A percentile compares a stretch with the other conserved stretches of the same genome.
Evolutionary conservation across 805 yeast species (phyloP).

Genomic region (Cyberlindnera suaveolens): DNA sequence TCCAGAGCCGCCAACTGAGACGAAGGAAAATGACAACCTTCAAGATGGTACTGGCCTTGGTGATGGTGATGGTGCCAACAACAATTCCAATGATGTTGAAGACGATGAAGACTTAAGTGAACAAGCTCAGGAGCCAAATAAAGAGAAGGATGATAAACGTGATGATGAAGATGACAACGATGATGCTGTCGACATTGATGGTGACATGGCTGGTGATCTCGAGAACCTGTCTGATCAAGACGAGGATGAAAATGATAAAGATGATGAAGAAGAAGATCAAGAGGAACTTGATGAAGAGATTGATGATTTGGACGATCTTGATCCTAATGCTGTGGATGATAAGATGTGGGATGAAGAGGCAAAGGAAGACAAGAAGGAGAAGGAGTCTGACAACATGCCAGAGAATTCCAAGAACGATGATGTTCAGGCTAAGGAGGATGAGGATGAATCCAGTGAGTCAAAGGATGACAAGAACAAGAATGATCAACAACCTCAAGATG

Average conservation of each 20-base stretch:
- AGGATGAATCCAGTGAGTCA: slow-evolving; percentile 22
- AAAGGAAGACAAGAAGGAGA: slow-evolving; percentile 69
- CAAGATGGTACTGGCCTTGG: slow-evolving; percentile 92
- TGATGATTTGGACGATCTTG: slow-evolving; percentile 83
- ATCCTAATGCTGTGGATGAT: slow-evolving; percentile 93
- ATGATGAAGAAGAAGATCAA: slow-evolving; percentile 50
- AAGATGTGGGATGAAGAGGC: slow-evolving; percentile 98
- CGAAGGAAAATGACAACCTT: slow-evolving; percentile 56
- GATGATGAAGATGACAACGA: slow-evolving; percentile 67
- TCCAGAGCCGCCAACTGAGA: slow-evolving; percentile 69
- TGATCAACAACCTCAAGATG: slow-evolving; percentile 25
- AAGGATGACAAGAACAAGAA: slow-evolving; percentile 21
- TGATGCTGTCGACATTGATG: slow-evolving; percentile 90
- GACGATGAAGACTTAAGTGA: slow-evolving; percentile 83
- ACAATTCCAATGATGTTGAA: slow-evolving; percentile 77
- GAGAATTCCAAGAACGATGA: slow-evolving; percentile 46
- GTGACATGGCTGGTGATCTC: slow-evolving; percentile 92
- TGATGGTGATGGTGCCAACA: slow-evolving; percentile 84
- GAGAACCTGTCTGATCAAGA: slow-evolving; percentile 76
- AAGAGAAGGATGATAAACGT: slow-evolving; percentile 64
- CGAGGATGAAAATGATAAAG: slow-evolving; percentile 44
- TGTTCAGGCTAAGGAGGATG: slow-evolving; percentile 33
- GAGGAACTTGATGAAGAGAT: slow-evolving; percentile 84
- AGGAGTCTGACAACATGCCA: slow-evolving; percentile 69
- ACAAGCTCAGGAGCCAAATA: slow-evolving; percentile 65